Base-by-base conservation (phyloP, 2,329 filamentous ascomycete genomes). In the Torrubiellomyces zombiae region DNA sequence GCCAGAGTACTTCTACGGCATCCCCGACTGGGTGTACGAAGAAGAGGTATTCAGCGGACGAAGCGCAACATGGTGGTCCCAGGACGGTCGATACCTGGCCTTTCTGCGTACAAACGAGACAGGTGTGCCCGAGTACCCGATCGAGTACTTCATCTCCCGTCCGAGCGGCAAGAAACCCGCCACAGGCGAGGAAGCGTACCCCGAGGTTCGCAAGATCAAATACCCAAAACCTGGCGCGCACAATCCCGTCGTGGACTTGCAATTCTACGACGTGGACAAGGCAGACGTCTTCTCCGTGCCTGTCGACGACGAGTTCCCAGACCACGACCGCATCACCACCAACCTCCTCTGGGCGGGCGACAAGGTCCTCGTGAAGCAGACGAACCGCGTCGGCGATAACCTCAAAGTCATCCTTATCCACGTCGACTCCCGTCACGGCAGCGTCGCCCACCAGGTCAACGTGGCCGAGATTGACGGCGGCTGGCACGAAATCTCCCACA, bases 11-110 rank as follows among this genome's bases (percentile, higher is more conserved):
- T 98, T 98, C 51, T 94, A 98, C 40, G 89, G 89, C 11, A 71
- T 94, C 12, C 89, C 89, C 1, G 91, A 98, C 48, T 98, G 89
- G 89, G 89, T 95, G 0, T 93, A 92, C 41, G 81, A 91, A 44
- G 61, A 66, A 38, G 55, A 58, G 28, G 55, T 58, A 3, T 80
- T 95, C 33, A 50, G 58, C 9, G 75, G 68, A 2, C 78, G 80
- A 38, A 81, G 69, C 32, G 86, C 80, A 5, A 91, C 85, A 1
- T 98, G 91, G 89, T 98, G 85, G 85, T 86, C 82, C 17, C 66
- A 75, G 18, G 81, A 91, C 45, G 89, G 85, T 25, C 76, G 82
- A 39, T 92, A 79, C 44, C 55, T 98, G 30, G 82, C 89, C 13
- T 98, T 93, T 48, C 57, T 98, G 31, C 75, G 83, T 16, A 98